A percentile compares a stretch with the other conserved stretches of the same genome.
phyloP scores from a whole-genome alignment of 2,329 filamentous ascomycete genomes.

The Sphaerulina vaccinii region DNA sequence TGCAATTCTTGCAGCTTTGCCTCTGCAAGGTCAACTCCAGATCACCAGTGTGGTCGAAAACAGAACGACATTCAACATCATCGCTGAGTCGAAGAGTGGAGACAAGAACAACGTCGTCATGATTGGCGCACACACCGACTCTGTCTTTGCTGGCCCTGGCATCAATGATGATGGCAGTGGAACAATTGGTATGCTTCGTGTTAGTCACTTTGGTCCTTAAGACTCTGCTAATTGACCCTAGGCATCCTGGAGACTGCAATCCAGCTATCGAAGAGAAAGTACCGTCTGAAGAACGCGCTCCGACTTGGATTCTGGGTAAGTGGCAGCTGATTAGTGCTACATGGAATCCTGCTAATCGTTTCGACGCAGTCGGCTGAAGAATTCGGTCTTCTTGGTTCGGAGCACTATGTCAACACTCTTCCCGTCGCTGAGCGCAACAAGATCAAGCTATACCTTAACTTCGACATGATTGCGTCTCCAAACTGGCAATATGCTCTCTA shows the following conservation, averaged over 20 bases:
- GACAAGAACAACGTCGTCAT: slow-evolving; percentile 60
- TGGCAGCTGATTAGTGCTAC: neutral
- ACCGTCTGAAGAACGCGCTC: slow-evolving; percentile 67
- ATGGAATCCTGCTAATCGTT: neutral
- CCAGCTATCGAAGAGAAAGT: slow-evolving; percentile 59
- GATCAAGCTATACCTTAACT: slow-evolving; percentile 67
- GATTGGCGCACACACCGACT: slow-evolving; percentile 62
- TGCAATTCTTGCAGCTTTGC: slow-evolving; percentile 55
- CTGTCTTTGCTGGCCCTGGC: slow-evolving; percentile 61
- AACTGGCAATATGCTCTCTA: slow-evolving; percentile 58
- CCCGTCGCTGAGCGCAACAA: slow-evolving; percentile 53
- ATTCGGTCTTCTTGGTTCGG: slow-evolving; percentile 61
- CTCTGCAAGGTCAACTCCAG: slow-evolving; percentile 40
- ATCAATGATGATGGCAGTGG: slow-evolving; percentile 80
- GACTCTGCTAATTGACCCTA: neutral
- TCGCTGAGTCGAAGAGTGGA: slow-evolving; percentile 59
- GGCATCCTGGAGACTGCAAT: slow-evolving; percentile 59
- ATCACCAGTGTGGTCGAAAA: slow-evolving; percentile 49
- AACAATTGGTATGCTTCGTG: slow-evolving; percentile 45
- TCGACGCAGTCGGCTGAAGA: slow-evolving; percentile 56
- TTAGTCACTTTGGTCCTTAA: neutral
- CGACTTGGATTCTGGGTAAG: slow-evolving; percentile 62
- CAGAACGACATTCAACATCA: slow-evolving; percentile 55
- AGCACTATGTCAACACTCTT: slow-evolving; percentile 51
- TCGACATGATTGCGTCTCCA: slow-evolving; percentile 68